Conservation (phyloP, 441 rosid species). For the Brassica balearica region DNA sequence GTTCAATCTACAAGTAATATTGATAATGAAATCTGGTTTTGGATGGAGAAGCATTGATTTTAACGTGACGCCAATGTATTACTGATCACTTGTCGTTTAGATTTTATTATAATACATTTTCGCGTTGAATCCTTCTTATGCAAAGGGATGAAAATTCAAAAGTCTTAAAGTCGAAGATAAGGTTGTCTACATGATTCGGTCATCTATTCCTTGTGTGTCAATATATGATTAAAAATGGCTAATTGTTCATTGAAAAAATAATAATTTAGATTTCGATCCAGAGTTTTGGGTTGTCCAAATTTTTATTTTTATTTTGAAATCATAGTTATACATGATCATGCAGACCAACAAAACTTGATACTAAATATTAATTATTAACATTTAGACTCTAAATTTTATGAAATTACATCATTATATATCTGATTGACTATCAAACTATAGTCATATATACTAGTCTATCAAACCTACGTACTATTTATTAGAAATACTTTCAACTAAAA, state of each 20-base stretch:
- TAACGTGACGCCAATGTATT: conserved; percentile 32
- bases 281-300: too few species aligned
- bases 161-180: conserved; percentile 18
- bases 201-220: neutral
- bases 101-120: neutral
- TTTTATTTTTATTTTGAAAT: too few species aligned
- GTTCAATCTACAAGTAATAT: neutral
- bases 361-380: too few species aligned
- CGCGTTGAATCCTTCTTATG: conserved; percentile 8
- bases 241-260: neutral
- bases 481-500: too few species aligned
- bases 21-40: neutral
- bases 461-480: too few species aligned
- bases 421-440: too few species aligned
- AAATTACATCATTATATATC: too few species aligned
- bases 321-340: too few species aligned
- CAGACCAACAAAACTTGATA: too few species aligned
- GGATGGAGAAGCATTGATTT: conserved; percentile 7
- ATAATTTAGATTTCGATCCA: too few species aligned
- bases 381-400: too few species aligned
- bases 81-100: conserved; percentile 12
- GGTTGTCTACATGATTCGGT: conserved; percentile 15
- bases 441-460: too few species aligned
- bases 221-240: conserved; percentile 4
- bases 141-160: conserved; percentile 12